These are phyloP conservation scores for Phytopythium kandeliae DNA, from an alignment of 352 stramenopile genomes.

Conservation along the genomic window DNA sequence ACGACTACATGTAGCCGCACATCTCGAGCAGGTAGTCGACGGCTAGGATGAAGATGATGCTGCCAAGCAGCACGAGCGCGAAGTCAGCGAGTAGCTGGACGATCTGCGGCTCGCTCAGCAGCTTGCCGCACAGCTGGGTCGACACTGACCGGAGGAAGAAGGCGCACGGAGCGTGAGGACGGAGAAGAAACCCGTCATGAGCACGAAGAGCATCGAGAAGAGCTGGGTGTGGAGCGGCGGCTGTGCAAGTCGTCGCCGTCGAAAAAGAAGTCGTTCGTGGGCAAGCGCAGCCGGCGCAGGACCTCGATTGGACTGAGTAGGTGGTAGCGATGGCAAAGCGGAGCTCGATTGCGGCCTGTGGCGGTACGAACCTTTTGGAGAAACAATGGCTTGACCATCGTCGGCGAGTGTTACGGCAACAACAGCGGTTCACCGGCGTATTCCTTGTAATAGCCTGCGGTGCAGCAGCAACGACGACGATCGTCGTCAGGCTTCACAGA, in stretches of 20 bases:
- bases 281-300: no score
- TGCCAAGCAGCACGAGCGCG: slow-evolving; percentile 55
- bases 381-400: no score
- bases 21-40: slow-evolving; percentile 68
- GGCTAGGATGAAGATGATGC: slow-evolving; percentile 67
- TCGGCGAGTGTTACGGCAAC: neutral
- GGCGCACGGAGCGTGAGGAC: slow-evolving; percentile 76
- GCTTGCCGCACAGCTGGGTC: slow-evolving; percentile 44
- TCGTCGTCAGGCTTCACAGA: neutral
- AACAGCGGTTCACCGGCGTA: slow-evolving; percentile 1
- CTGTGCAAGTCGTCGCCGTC: slow-evolving; percentile 31
- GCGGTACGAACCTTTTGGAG: no score
- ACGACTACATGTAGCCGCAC: slow-evolving; percentile 58
- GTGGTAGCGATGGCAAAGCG: no score
- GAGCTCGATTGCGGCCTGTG: no score
- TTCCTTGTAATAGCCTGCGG: slow-evolving; percentile 4
- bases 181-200: slow-evolving; percentile 70
- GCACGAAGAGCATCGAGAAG: slow-evolving; percentile 53
- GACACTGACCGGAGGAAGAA: slow-evolving; percentile 77
- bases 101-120: slow-evolving; percentile 32
- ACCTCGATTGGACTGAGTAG: no score
- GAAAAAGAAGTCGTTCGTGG: no score
- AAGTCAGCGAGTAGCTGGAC: slow-evolving; percentile 37
- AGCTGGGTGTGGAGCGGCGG: slow-evolving; percentile 57
- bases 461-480: neutral